These are phyloP conservation scores for Oryza meridionalis DNA, from an alignment of 176 grass and related monocot genomes.

Conservation along the genomic window DNA sequence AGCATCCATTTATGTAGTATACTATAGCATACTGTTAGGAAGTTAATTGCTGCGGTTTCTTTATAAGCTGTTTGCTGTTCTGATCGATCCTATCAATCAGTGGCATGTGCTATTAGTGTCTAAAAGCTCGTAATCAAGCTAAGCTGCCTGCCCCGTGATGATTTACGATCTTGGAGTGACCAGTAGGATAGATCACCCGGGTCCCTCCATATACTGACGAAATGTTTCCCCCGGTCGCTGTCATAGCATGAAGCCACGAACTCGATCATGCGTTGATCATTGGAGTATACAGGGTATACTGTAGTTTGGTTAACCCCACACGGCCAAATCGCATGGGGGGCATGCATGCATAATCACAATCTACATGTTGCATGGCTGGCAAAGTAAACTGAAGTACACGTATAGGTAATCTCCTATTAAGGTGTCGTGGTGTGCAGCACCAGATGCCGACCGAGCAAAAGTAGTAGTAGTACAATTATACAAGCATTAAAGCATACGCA, in stretches of 20 bases:
- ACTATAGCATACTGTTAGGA: no score
- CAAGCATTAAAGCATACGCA: neutral
- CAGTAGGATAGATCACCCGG: neutral
- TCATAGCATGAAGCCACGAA: neutral
- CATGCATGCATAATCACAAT: neutral
- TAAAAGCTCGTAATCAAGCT: neutral
- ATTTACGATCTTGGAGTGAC: neutral
- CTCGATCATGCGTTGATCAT: neutral
- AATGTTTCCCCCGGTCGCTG: neutral
- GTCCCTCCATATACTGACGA: neutral
- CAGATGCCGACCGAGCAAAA: neutral
- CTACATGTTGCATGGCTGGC: neutral
- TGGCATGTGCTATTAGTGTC: neutral
- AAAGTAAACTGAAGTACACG: neutral
- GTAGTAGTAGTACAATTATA: neutral
- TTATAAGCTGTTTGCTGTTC: neutral
- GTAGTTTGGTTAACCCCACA: neutral
- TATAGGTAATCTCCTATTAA: neutral
- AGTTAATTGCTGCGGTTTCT: neutral
- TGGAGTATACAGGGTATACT: constrained; percentile 7
- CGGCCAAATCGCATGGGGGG: constrained; percentile 29
- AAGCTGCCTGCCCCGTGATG: neutral
- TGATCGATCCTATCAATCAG: neutral
- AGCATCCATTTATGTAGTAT: neutral
- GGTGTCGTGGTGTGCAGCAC: neutral